Evolutionary conservation across 305 asterid species (phyloP).

Genomic region (Euphrasia arctica): DNA sequence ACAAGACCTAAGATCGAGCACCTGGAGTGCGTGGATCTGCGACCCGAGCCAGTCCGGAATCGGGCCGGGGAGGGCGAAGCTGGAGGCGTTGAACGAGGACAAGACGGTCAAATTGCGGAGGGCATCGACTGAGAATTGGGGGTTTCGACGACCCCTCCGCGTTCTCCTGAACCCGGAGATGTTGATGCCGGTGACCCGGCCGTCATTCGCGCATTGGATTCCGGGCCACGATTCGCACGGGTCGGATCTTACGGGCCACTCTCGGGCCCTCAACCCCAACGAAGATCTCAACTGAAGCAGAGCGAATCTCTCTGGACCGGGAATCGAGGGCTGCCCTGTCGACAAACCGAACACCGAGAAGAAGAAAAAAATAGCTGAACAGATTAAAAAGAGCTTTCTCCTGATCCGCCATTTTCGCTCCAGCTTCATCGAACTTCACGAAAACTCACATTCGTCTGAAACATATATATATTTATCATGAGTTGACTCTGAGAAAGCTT

Average conservation of each 20-base stretch:
- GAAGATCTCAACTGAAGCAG: constrained; percentile 64
- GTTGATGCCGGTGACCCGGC: constrained; percentile 50
- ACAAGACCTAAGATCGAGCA: constrained; percentile 79
- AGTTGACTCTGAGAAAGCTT: neutral
- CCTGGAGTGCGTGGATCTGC: constrained; percentile 42
- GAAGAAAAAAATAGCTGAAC: neutral
- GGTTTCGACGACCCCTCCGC: constrained; percentile 46
- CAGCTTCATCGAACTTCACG: constrained; percentile 4
- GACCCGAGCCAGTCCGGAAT: constrained; percentile 81
- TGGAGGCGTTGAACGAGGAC: constrained; percentile 69
- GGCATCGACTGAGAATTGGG: constrained; percentile 64
- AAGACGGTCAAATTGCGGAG: constrained; percentile 67
- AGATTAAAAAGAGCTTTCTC: neutral
- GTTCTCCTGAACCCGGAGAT: constrained; percentile 72
- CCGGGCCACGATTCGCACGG: constrained; percentile 78
- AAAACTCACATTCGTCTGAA: neutral
- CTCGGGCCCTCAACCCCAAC: constrained; percentile 50
- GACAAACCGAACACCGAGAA: neutral
- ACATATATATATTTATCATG: neutral
- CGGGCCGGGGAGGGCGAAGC: constrained; percentile 57
- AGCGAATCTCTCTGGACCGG: constrained; percentile 42
- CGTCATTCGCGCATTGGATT: constrained; percentile 59
- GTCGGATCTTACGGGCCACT: constrained; percentile 73
- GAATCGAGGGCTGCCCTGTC: constrained; percentile 29
- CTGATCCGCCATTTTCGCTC: constrained; percentile 10